Base-by-base conservation (phyloP, 495 filamentous ascomycete species). In the Hypoxylon rickii region DNA sequence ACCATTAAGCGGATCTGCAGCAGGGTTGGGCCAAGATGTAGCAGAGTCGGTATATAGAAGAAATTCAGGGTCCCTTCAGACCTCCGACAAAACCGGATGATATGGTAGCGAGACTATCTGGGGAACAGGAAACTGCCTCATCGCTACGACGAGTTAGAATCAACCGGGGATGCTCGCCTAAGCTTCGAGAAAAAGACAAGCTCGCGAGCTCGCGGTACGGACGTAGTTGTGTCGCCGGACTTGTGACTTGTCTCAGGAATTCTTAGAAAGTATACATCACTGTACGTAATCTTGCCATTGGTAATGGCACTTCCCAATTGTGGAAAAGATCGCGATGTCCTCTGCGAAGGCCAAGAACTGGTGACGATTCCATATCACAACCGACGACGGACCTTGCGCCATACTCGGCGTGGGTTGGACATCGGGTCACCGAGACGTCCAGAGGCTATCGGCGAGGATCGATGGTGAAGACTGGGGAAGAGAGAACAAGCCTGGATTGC, bases 51-150 rank as follows among this genome's bases (percentile, higher is more conserved):
- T 57, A 63, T 63, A 57, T 62, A 49, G 43, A 53, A 49, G 34
- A 57, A 40, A 57, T 63, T 43, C 59, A 63, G 59, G 59, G 59
- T 63, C 59, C 52, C 58, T n/a, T n/a, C n/a, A n/a, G n/a, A n/a
- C n/a, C 58, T 57, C 44, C 52, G 45, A 56, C 15, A 36, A 38
- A 57, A 41, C 52, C 59, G 59, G 59, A 57, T 63, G 59, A 51
- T 63, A 56, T 63, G 59, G 59, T 50, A 63, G 44, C 58, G 51
- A 45, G 37, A 49, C 42, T 48, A 47, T 57, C 59, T 57, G 59
- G 59, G 59, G 59, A 63, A 53, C 42, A 50, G 32, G 13, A 52
- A 26, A 52, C 22, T 36, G 53, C 13, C 53, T 47, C 43, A 39
- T 40, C 32, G 26, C n/a, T 24, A 13, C 43, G 44, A 53, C 52